Percentiles rank a stretch among this genome's conserved stretches.
Evolutionary conservation across 495 filamentous ascomycete species (phyloP).

Genomic region (Penicillium taxi): DNA sequence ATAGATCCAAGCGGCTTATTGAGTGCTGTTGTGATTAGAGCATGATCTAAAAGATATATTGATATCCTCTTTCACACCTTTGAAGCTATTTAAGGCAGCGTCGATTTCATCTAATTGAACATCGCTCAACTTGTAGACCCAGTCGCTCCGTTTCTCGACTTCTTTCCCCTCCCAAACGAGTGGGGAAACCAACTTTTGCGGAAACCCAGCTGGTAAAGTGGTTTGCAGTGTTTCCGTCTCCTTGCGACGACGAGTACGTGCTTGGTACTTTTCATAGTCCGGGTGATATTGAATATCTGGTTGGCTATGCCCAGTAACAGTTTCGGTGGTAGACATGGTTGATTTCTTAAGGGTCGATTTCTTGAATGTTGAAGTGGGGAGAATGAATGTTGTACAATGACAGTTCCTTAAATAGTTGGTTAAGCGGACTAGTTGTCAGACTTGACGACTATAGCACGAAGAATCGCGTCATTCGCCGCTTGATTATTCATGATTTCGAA

Average conservation of each 20-base stretch:
- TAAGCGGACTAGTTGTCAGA: no score
- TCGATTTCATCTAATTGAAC: constrained; percentile 50
- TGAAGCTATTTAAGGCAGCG: constrained; percentile 46
- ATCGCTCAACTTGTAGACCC: constrained; percentile 42
- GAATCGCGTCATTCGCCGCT: no score
- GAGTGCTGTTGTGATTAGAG: constrained; percentile 24
- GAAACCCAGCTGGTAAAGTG: constrained; percentile 46
- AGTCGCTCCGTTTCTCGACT: constrained; percentile 41
- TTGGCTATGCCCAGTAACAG: constrained; percentile 23
- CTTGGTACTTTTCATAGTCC: constrained; percentile 48
- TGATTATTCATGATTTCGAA: no score
- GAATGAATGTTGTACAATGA: no score
- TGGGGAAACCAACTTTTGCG: constrained; percentile 35
- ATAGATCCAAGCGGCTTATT: constrained; percentile 40
- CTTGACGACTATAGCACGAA: no score
- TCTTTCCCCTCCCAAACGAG: constrained; percentile 54
- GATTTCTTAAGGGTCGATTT: no score
- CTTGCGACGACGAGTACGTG: constrained; percentile 39
- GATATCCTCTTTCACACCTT: constrained; percentile 25
- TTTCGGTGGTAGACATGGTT: constrained; percentile 21
- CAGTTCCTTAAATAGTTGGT: no score
- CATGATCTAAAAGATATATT: background rate
- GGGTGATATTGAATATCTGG: constrained; percentile 52
- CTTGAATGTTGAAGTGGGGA: no score
- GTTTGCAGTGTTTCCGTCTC: constrained; percentile 33